Evolutionary conservation across 202 grass and related monocot species (phyloP).

Genomic region (Panicum virgatum): DNA sequence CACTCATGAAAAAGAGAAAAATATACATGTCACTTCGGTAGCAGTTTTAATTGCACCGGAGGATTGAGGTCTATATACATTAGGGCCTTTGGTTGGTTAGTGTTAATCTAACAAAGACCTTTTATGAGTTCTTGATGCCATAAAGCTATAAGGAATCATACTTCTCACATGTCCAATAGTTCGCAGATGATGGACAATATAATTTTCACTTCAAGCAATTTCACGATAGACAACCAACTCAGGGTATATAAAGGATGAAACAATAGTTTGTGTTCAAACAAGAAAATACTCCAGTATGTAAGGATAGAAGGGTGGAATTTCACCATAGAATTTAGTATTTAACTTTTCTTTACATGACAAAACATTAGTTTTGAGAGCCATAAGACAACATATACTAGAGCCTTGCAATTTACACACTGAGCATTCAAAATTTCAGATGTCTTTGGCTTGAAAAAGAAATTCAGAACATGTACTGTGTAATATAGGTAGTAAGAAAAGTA

Average conservation of each 20-base stretch:
- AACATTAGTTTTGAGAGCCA: neutral
- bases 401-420: constrained; percentile 16
- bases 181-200: neutral
- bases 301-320: neutral
- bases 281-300: neutral
- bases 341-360: neutral
- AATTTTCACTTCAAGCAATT: neutral
- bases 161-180: neutral
- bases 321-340: constrained; percentile 3
- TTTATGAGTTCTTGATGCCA: neutral
- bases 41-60: neutral
- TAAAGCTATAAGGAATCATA: neutral
- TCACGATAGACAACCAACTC: neutral
- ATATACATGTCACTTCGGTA: neutral
- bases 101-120: neutral
- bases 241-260: neutral
- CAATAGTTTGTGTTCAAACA: neutral
- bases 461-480: neutral
- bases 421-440: constrained; percentile 11
- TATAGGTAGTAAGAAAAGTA: neutral
- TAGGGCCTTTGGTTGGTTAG: neutral
- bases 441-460: constrained; percentile 1
- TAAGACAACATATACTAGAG: neutral
- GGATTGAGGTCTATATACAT: neutral
- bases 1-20: neutral